A percentile compares a stretch with the other conserved stretches of the same genome.
Evolutionary conservation across 257 asterid species (phyloP).

Genomic region (Jacaranda copaia): DNA sequence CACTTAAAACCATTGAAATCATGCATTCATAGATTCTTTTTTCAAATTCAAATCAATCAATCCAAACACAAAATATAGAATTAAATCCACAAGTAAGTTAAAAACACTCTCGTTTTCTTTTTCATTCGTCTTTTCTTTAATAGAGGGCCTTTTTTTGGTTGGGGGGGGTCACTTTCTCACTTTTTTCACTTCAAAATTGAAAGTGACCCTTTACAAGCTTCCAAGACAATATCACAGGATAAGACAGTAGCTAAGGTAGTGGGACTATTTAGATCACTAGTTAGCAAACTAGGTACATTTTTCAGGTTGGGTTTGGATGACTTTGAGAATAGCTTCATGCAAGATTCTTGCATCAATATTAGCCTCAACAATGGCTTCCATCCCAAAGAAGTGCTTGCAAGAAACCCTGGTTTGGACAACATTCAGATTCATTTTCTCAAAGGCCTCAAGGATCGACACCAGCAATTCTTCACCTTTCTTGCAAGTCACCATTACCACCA

Average conservation of each 20-base stretch:
- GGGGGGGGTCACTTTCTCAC: slow-evolving; percentile 37
- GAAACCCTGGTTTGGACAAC: slow-evolving; percentile 57
- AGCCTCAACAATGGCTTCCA: slow-evolving; percentile 77
- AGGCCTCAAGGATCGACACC: slow-evolving; percentile 57
- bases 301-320: slow-evolving; percentile 42
- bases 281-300: not conserved
- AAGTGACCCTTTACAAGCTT: slow-evolving; percentile 34
- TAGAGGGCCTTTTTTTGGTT: too few relatives aligned
- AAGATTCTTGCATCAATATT: slow-evolving; percentile 47
- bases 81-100: too few relatives aligned
- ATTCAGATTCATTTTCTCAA: slow-evolving; percentile 59
- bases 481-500: slow-evolving; percentile 58
- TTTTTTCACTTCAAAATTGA: slow-evolving; percentile 37
- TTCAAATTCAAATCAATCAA: too few relatives aligned
- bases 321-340: slow-evolving; percentile 47
- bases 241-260: not conserved
- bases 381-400: slow-evolving; percentile 59
- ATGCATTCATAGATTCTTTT: too few relatives aligned
- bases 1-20: too few relatives aligned
- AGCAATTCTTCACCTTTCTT: slow-evolving; percentile 61
- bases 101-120: not conserved
- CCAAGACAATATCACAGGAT: slow-evolving; percentile 28
- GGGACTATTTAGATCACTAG: not conserved
- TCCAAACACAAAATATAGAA: too few relatives aligned
- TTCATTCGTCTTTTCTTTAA: not conserved